These are phyloP conservation scores for Penicillium sp. DNA, from an alignment of 2,329 filamentous ascomycete genomes.

Conservation along the genomic window DNA sequence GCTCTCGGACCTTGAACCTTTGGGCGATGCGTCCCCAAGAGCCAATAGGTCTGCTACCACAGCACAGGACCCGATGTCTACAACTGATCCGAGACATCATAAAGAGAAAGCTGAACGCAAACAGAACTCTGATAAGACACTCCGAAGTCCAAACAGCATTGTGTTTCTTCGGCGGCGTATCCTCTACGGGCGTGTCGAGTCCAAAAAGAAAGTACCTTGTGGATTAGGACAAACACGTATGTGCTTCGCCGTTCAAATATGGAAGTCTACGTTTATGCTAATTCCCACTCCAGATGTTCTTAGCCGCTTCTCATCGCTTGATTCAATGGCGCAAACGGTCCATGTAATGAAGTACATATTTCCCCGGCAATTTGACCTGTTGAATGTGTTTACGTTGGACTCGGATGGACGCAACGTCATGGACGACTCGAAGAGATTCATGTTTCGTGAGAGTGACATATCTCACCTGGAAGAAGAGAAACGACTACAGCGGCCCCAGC, in stretches of 20 bases:
- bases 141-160: slow-evolving; percentile 55
- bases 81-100: neutral
- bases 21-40: slow-evolving; percentile 11
- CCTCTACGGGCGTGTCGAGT: slow-evolving; percentile 76
- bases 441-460: slow-evolving; percentile 80
- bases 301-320: slow-evolving; percentile 60
- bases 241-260: slow-evolving; percentile 31
- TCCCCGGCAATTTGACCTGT: slow-evolving; percentile 80
- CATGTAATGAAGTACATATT: slow-evolving; percentile 92
- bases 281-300: slow-evolving; percentile 63
- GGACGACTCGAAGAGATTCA: slow-evolving; percentile 80
- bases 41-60: neutral
- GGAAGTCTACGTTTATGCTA: neutral
- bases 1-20: slow-evolving; percentile 30
- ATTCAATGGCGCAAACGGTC: slow-evolving; percentile 52
- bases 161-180: slow-evolving; percentile 77
- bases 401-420: slow-evolving; percentile 64
- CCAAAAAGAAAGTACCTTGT: slow-evolving; percentile 64
- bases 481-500: neutral
- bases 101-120: neutral
- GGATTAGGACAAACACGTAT: slow-evolving; percentile 79
- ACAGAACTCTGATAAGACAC: neutral
- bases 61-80: neutral
- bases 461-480: slow-evolving; percentile 20
- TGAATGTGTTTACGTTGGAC: slow-evolving; percentile 82